Conservation (phyloP, 495 filamentous ascomycete species). For the Neurospora cerealis region DNA sequence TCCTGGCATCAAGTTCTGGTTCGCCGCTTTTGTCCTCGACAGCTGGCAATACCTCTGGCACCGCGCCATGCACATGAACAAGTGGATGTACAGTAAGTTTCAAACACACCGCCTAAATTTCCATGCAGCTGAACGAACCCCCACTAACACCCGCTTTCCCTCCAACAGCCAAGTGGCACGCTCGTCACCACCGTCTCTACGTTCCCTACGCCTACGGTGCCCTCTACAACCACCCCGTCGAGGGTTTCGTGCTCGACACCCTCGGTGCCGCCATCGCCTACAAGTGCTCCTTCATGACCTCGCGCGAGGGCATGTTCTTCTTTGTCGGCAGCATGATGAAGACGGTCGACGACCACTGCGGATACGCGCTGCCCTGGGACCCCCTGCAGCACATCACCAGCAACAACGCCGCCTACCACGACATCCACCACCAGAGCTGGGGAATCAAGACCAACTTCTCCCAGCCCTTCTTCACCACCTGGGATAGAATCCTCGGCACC, state of each 20-base stretch:
- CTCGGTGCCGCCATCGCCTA: constrained; percentile 75
- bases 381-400: constrained; percentile 81
- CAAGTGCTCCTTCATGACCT: constrained; percentile 63
- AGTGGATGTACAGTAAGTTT: constrained; percentile 90
- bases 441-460: constrained; percentile 79
- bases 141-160: not conserved
- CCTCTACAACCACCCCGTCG: constrained; percentile 89
- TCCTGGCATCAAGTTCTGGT: constrained; percentile 61
- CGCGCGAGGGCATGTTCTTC: constrained; percentile 74
- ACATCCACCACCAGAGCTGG: constrained; percentile 98
- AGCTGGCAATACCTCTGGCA: constrained; percentile 98
- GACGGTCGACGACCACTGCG: constrained; percentile 95
- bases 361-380: constrained; percentile 91
- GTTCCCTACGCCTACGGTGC: constrained; percentile 97
- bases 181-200: constrained; percentile 89
- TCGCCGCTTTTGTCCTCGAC: constrained; percentile 69
- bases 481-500: constrained; percentile 65
- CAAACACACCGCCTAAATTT: not conserved
- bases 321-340: constrained; percentile 81
- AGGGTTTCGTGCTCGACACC: constrained; percentile 90
- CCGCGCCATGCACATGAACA: constrained; percentile 87
- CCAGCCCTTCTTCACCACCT: constrained; percentile 82
- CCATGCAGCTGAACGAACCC: not conserved
- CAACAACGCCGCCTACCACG: constrained; percentile 93
- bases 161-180: constrained; percentile 63